Evolutionary conservation across 208 protist genomes (phyloP).

Genomic region (Crithidia mellificae): DNA sequence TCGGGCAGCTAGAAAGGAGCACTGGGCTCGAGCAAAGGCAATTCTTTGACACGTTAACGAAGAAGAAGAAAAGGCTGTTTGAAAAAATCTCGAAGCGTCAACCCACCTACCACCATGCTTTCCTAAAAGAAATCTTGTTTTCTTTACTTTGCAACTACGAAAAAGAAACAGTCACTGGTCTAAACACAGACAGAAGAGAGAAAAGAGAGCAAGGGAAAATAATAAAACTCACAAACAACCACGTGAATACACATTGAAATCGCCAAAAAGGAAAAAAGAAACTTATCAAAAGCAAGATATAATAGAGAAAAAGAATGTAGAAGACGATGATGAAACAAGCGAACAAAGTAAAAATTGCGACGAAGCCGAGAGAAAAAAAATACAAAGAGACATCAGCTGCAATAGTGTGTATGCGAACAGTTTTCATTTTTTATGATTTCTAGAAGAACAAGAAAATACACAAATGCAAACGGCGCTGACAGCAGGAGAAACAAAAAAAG

Average conservation of each 20-base stretch:
- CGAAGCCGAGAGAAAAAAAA: neutral
- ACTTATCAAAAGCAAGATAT: slow-evolving; percentile 13
- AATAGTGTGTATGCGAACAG: neutral
- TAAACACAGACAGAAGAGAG: neutral
- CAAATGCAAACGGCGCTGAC: neutral
- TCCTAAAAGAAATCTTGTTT: too few relatives aligned
- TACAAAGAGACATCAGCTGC: slow-evolving; percentile 11
- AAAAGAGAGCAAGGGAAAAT: neutral
- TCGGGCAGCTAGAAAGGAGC: too few relatives aligned
- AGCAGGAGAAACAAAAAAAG: slow-evolving; percentile 1
- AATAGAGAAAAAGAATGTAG: slow-evolving; percentile 16
- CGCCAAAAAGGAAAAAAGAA: slow-evolving; percentile 13
- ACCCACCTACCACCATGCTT: too few relatives aligned
- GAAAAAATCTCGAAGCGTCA: too few relatives aligned
- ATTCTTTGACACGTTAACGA: too few relatives aligned
- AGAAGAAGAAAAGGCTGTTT: too few relatives aligned
- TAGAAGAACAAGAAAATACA: neutral
- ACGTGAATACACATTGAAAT: slow-evolving; percentile 5
- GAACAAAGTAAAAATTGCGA: slow-evolving; percentile 18
- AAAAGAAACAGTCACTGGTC: too few relatives aligned
- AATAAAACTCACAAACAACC: neutral
- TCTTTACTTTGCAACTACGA: too few relatives aligned
- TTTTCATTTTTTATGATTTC: too few relatives aligned
- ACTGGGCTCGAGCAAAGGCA: too few relatives aligned
- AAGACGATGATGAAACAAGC: slow-evolving; percentile 10